These are phyloP conservation scores for Coniferiporia sulphurascens DNA, from an alignment of 1,284 basidiomycete species.

Conservation along the genomic window DNA sequence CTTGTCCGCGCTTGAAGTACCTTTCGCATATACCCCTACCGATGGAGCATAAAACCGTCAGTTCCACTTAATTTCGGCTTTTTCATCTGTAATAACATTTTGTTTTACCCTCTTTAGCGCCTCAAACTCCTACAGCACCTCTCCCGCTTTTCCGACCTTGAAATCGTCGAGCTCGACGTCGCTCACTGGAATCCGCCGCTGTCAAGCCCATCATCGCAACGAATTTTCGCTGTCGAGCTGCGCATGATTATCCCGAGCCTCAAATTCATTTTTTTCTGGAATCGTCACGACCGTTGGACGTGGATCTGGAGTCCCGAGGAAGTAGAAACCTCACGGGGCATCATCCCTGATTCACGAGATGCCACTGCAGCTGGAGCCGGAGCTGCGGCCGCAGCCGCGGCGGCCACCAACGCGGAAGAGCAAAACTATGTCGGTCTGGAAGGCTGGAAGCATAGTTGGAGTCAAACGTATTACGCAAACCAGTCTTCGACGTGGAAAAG, in stretches of 20 bases:
- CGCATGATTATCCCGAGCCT: constrained; percentile 11
- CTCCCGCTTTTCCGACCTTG: constrained; percentile 6
- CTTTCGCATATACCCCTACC: constrained; percentile 11
- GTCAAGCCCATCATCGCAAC: constrained; percentile 1
- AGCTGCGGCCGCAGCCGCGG: neutral
- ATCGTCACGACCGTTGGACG: constrained; percentile 4
- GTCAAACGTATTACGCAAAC: neutral
- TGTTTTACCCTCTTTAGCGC: neutral
- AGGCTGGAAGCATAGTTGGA: neutral
- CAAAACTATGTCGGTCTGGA: neutral
- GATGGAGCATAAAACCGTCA: constrained; percentile 7
- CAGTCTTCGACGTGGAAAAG: neutral
- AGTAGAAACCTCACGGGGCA: constrained; percentile 8
- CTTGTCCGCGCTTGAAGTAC: constrained; percentile 16
- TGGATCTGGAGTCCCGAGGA: constrained; percentile 13
- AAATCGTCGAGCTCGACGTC: constrained; percentile 13
- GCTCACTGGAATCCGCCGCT: constrained; percentile 15
- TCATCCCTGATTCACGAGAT: neutral
- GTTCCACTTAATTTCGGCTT: neutral
- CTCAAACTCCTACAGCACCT: constrained; percentile 5
- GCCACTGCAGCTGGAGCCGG: neutral
- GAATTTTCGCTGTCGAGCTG: constrained; percentile 12
- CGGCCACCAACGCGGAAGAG: neutral
- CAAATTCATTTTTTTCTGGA: constrained; percentile 9
- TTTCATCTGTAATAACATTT: neutral